Evolutionary conservation across 805 yeast genomes (phyloP), one percentile per base, ranked within the genome.

Genomic region (Pichia kluyveri): DNA sequence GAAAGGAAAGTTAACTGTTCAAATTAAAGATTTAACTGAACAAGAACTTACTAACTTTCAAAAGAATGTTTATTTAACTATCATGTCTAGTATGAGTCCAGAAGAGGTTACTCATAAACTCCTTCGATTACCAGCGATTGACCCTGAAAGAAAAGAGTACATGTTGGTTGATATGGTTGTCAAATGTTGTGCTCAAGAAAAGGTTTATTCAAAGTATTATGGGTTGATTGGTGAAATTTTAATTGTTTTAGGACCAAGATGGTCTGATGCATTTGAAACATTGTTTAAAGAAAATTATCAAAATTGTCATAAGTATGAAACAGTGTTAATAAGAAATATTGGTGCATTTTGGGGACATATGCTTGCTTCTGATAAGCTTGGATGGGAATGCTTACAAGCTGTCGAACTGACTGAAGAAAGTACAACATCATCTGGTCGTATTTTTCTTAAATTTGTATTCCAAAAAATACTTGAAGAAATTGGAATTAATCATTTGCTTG

Each of bases 41-140:
- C 66, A 81, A 0, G 78, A 78, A 27, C 64, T 81, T 31, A 69
- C 80, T 2, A 79, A 80, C 44, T 79, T 80, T 55, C 87, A 87
- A 55, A 87, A 87, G 56, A 76, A 76, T 1, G 83, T 91, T 2
- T 91, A 91, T 57, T 67, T 90, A 30, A 83, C 91, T 0, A 69
- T 93, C 10, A 88, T 86, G 83, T 87, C 96, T 23, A 81, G 96
- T 51, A 77, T 91, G 82, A 82, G 95, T 0, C 80, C 90, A 6
- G 96, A 87, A 55, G 99, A 93, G 69, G 91, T 96, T 0, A 89
- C 87, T 1, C 98, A 90, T 62, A 90, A 90, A 62, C 66, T 93
- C 7, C 56, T 86, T 39, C 77, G 75, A 57, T 57, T 86, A 12
- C 51, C 60, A 6, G 67, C 71, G 2, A 57, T 71, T 9, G 67